Evolutionary conservation across 2,329 filamentous ascomycete species (phyloP).

Genomic region (Alternaria arbusti): DNA sequence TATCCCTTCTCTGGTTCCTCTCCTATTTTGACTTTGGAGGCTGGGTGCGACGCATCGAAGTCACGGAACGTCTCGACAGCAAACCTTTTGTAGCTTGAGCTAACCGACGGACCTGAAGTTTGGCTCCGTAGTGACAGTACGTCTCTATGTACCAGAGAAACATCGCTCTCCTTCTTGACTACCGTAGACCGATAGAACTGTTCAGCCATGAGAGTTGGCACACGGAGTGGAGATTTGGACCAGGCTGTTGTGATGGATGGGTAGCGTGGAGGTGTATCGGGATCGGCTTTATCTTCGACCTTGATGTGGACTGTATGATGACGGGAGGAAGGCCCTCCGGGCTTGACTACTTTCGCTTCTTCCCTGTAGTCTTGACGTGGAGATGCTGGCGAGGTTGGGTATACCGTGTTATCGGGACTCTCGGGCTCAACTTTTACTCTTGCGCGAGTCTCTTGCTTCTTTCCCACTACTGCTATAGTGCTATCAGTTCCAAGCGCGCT

Average conservation of each 20-base stretch:
- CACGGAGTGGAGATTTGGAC: neutral
- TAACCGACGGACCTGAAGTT: neutral
- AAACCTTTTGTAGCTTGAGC: neutral
- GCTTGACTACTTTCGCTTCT: neutral
- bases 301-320: neutral
- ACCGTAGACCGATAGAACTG: neutral
- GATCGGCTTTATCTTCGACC: neutral
- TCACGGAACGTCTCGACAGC: slow-evolving; percentile 19
- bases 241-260: neutral
- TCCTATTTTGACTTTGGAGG: neutral
- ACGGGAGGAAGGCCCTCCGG: neutral
- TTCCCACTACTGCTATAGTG: neutral
- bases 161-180: neutral
- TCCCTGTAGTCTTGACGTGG: neutral
- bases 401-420: neutral
- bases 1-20: neutral
- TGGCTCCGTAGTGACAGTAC: neutral
- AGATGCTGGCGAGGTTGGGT: neutral
- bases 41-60: neutral
- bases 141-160: neutral
- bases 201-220: neutral
- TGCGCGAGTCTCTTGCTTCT: neutral
- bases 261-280: neutral
- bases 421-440: neutral
- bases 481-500: neutral